A percentile compares a stretch with the other conserved stretches of the same genome.
These are phyloP conservation scores for Eutypella sp. DNA, from an alignment of 2,329 filamentous ascomycete species.

Conservation along the genomic window DNA sequence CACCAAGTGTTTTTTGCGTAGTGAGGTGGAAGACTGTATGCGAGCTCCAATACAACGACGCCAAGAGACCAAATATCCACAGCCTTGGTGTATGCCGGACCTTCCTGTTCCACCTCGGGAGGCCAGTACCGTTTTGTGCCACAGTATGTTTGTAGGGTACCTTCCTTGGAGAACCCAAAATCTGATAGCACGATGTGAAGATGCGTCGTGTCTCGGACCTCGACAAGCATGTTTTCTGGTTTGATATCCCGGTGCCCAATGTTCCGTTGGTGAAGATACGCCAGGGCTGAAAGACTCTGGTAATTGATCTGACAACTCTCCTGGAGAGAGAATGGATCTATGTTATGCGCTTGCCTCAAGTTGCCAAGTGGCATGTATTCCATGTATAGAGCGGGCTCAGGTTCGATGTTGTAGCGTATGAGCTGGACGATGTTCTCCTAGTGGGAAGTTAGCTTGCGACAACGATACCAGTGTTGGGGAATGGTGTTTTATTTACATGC, in stretches of 20 bases:
- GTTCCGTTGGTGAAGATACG: neutral
- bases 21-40: conserved; percentile 3
- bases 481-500: no score
- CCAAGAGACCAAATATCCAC: conserved; percentile 4
- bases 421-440: neutral
- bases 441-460: neutral
- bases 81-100: conserved; percentile 1
- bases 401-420: no score
- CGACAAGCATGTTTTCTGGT: conserved; percentile 1
- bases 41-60: conserved; percentile 1
- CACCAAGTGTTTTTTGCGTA: no score
- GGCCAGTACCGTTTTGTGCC: conserved; percentile 1
- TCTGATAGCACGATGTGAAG: neutral
- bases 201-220: neutral
- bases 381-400: neutral
- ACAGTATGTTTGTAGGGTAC: neutral
- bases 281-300: neutral
- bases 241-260: conserved; percentile 1
- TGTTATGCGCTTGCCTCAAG: neutral
- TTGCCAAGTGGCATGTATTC: conserved; percentile 3
- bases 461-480: no score
- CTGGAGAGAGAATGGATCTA: neutral
- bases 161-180: neutral
- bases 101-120: neutral
- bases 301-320: neutral